Conservation (phyloP, 768 basidiomycete genomes). For the Auricularia sp. region DNA sequence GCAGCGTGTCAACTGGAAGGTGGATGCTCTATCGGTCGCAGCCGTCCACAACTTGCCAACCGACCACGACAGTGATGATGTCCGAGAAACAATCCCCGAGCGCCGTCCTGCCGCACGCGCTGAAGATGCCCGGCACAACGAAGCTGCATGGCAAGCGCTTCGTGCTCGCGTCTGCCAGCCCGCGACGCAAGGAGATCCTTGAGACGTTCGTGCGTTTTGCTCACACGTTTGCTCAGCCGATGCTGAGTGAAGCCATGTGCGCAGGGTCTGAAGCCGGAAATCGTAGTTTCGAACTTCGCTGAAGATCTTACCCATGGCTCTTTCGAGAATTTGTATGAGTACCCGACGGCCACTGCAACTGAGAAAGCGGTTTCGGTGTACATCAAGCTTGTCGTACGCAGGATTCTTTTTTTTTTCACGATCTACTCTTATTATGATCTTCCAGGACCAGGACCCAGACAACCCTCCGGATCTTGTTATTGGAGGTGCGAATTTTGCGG, state of each 20-base stretch:
- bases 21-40: no score
- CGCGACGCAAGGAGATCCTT: slow-evolving; percentile 76
- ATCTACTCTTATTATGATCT: not conserved
- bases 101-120: not conserved
- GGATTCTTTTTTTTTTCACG: not conserved
- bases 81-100: not conserved
- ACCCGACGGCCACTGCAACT: slow-evolving; percentile 65
- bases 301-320: slow-evolving; percentile 61
- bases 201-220: slow-evolving; percentile 51
- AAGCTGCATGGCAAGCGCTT: slow-evolving; percentile 70
- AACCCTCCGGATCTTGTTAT: slow-evolving; percentile 75
- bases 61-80: not conserved
- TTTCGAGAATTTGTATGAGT: slow-evolving; percentile 64
- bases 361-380: slow-evolving; percentile 85
- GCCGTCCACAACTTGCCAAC: no score
- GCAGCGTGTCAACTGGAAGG: no score
- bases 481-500: slow-evolving; percentile 35
- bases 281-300: slow-evolving; percentile 67
- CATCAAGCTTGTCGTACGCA: slow-evolving; percentile 59
- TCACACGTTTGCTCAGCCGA: no score
- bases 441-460: slow-evolving; percentile 43
- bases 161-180: slow-evolving; percentile 78
- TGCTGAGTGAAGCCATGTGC: not conserved
- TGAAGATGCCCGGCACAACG: slow-evolving; percentile 25
- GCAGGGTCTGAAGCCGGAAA: slow-evolving; percentile 56